Conservation (phyloP, 805 yeast genomes). For the Myxozyma udenii region DNA sequence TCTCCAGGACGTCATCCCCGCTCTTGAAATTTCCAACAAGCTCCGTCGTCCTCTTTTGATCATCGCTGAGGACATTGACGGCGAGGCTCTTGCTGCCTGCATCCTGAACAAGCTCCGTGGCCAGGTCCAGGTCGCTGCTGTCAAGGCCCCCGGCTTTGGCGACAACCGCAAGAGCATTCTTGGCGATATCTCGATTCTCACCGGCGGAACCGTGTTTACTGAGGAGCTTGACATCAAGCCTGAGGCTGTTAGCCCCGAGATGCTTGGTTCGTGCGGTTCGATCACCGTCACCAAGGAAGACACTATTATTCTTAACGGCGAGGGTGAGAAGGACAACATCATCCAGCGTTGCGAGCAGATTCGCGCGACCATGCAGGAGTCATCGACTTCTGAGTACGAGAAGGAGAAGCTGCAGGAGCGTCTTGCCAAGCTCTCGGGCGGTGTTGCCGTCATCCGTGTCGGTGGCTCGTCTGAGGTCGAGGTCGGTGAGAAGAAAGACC, state of each 20-base stretch:
- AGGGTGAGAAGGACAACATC: slow-evolving; percentile 78
- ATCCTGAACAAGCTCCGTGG: slow-evolving; percentile 95
- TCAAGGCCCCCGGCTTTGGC: slow-evolving; percentile 98
- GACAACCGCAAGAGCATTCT: slow-evolving; percentile 96
- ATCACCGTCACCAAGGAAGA: slow-evolving; percentile 93
- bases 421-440: slow-evolving; percentile 93
- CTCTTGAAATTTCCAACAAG: slow-evolving; percentile 89
- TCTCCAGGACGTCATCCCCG: slow-evolving; percentile 86
- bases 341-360: slow-evolving; percentile 90
- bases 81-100: slow-evolving; percentile 98
- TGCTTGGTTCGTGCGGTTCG: slow-evolving; percentile 88
- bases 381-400: slow-evolving; percentile 80
- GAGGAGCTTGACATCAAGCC: slow-evolving; percentile 95
- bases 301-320: slow-evolving; percentile 89
- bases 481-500: slow-evolving; percentile 99
- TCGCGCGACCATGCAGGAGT: slow-evolving; percentile 70
- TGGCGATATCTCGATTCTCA: slow-evolving; percentile 90
- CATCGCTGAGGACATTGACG: slow-evolving; percentile 93
- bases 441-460: slow-evolving; percentile 96
- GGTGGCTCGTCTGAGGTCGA: slow-evolving; percentile 97
- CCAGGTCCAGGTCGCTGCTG: slow-evolving; percentile 95
- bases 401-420: slow-evolving; percentile 96
- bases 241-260: slow-evolving; percentile 85
- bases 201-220: slow-evolving; percentile 85
- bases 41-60: slow-evolving; percentile 88